A percentile compares a stretch with the other conserved stretches of the same genome.
Evolutionary conservation across 2,329 filamentous ascomycete species (phyloP).

Genomic region (Zymoseptoria crescenta): DNA sequence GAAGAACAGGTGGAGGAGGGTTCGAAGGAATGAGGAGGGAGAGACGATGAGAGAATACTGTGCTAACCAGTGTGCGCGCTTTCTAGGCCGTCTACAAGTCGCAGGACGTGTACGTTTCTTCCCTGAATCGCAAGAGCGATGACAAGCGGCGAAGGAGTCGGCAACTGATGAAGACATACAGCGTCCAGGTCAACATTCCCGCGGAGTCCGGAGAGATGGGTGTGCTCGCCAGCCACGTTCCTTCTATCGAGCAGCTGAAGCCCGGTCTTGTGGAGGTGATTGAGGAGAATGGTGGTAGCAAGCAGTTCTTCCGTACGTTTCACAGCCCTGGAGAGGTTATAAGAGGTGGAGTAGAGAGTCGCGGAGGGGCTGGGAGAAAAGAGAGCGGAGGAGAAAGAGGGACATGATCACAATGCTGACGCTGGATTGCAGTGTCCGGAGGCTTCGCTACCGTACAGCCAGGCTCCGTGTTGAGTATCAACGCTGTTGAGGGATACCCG

Average conservation of each 20-base stretch:
- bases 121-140: conserved; percentile 3
- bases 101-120: conserved; percentile 56
- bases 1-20: not conserved
- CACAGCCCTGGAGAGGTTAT: not conserved
- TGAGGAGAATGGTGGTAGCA: conserved; percentile 81
- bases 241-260: conserved; percentile 97
- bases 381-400: not conserved
- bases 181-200: conserved; percentile 97
- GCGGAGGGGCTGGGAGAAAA: not conserved
- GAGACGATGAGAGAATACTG: not conserved
- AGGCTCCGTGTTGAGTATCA: conserved; percentile 91
- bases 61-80: conserved; percentile 16
- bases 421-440: conserved; percentile 63
- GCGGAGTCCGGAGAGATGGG: conserved; percentile 99
- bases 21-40: not conserved
- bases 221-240: conserved; percentile 97
- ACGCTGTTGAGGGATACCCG: conserved; percentile 90
- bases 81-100: conserved; percentile 61
- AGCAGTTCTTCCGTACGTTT: conserved; percentile 95
- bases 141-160: conserved; percentile 5
- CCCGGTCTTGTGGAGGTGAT: conserved; percentile 91
- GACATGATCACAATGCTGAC: conserved; percentile 4
- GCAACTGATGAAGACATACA: conserved; percentile 35
- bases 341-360: not conserved
- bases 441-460: conserved; percentile 97